Percentiles rank a stretch among this genome's conserved stretches.
Conservation (phyloP, 495 filamentous ascomycete genomes). For the Amorphotheca resinae region DNA sequence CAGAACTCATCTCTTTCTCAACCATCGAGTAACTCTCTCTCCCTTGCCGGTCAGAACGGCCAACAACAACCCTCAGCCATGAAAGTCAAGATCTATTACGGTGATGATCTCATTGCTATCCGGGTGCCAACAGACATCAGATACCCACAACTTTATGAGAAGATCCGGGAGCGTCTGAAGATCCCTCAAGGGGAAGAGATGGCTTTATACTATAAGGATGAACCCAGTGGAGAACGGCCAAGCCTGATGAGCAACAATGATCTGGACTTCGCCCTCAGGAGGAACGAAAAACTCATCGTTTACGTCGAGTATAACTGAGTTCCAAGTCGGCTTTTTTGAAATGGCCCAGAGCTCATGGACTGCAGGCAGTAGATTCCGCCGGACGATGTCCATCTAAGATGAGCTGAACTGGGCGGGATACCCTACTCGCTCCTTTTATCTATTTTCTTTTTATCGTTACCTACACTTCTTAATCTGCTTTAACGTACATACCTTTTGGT, state of each 20-base stretch:
- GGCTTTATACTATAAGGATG: conserved; percentile 76
- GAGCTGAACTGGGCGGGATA: conserved; percentile 10
- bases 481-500: conserved; percentile 17
- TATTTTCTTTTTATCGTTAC: background rate
- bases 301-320: conserved; percentile 46
- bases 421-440: conserved; percentile 1
- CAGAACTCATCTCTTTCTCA: conserved; percentile 66
- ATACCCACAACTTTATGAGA: conserved; percentile 69
- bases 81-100: conserved; percentile 91
- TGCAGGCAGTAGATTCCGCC: conserved; percentile 9
- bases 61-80: conserved; percentile 32
- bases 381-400: conserved; percentile 6
- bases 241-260: conserved; percentile 68
- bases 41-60: conserved; percentile 26
- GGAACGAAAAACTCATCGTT: conserved; percentile 79
- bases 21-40: conserved; percentile 45
- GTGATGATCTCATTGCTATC: conserved; percentile 83
- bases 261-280: conserved; percentile 61
- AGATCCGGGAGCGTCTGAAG: conserved; percentile 63
- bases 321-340: background rate
- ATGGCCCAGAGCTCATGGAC: background rate
- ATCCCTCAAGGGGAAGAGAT: conserved; percentile 51
- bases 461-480: conserved; percentile 17
- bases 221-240: conserved; percentile 60
- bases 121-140: conserved; percentile 70